Percentiles rank a stretch among this genome's conserved stretches.
These are phyloP conservation scores for Boletus sensibilis DNA, from an alignment of 768 basidiomycete genomes.

Conservation along the genomic window DNA sequence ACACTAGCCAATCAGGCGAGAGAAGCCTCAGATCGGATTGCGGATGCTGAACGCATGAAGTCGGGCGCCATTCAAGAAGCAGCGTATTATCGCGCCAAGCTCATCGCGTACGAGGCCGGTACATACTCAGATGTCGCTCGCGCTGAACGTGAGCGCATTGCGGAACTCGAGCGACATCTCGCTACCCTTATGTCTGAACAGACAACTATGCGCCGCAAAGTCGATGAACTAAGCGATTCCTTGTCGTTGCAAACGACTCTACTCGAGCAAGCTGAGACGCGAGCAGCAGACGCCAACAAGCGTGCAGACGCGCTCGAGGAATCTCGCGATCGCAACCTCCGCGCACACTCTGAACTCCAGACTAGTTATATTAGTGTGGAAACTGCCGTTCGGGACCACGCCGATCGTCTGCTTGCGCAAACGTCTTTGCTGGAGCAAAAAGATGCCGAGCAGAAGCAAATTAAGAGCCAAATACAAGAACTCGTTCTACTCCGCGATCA, in stretches of 20 bases:
- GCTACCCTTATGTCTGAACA: slow-evolving; percentile 61
- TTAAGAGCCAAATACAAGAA: slow-evolving; percentile 70
- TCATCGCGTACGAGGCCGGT: slow-evolving; percentile 78
- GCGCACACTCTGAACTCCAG: slow-evolving; percentile 70
- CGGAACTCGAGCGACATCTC: slow-evolving; percentile 72
- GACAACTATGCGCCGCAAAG: slow-evolving; percentile 63
- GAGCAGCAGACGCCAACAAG: slow-evolving; percentile 68
- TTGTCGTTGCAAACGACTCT: slow-evolving; percentile 76
- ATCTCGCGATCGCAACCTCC: slow-evolving; percentile 58
- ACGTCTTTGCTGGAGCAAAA: slow-evolving; percentile 73
- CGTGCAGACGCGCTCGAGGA: slow-evolving; percentile 76
- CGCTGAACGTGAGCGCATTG: slow-evolving; percentile 74
- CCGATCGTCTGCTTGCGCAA: slow-evolving; percentile 70
- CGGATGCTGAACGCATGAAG: slow-evolving; percentile 77
- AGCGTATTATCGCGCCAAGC: slow-evolving; percentile 92
- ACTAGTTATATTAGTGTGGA: slow-evolving; percentile 61
- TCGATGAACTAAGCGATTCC: slow-evolving; percentile 70
- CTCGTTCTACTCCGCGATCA: slow-evolving; percentile 70
- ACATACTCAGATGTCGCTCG: slow-evolving; percentile 63
- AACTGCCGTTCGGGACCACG: slow-evolving; percentile 67
- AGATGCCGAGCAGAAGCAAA: slow-evolving; percentile 70
- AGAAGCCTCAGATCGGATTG: slow-evolving; percentile 70
- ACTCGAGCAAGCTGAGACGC: slow-evolving; percentile 75
- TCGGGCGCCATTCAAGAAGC: slow-evolving; percentile 87
- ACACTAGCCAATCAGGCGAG: slow-evolving; percentile 73